Evolutionary conservation across 441 rosid genomes (phyloP).

Genomic region (Eruca vesicaria): DNA sequence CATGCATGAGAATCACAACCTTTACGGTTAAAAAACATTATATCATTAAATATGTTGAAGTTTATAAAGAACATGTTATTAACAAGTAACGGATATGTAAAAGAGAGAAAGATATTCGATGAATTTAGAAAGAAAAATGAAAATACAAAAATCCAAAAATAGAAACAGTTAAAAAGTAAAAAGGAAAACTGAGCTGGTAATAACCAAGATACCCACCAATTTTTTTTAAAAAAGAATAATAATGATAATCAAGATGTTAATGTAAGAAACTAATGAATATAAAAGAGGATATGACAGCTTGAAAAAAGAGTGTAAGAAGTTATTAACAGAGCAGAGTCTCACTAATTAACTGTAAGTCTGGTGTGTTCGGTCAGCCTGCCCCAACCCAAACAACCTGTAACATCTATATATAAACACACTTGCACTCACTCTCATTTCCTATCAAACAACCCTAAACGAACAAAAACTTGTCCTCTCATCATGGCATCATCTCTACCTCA

Average conservation of each 20-base stretch:
- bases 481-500: conserved; percentile 65
- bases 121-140: conserved; percentile 3
- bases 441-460: conserved; percentile 13
- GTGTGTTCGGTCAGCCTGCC: conserved; percentile 20
- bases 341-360: conserved; percentile 23
- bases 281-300: conserved; percentile 14
- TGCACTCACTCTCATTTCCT: conserved; percentile 26
- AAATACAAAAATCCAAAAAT: conserved; percentile 3
- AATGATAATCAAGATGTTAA: neutral
- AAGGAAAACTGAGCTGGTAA: conserved; percentile 19
- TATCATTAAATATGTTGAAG: neutral
- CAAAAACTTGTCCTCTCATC: neutral
- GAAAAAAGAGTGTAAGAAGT: conserved; percentile 25
- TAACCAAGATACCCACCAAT: neutral
- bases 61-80: neutral
- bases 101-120: neutral
- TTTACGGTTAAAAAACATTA: neutral
- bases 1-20: neutral
- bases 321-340: conserved; percentile 29
- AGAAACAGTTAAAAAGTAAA: conserved; percentile 16
- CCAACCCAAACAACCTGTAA: neutral
- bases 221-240: too few relatives aligned
- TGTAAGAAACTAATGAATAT: conserved; percentile 8
- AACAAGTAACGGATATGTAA: neutral
- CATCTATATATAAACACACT: conserved; percentile 29